A percentile compares a stretch with the other conserved stretches of the same genome.
These are phyloP conservation scores for Huntiella savannae DNA, from an alignment of 2,329 filamentous ascomycete species.

Conservation along the genomic window DNA sequence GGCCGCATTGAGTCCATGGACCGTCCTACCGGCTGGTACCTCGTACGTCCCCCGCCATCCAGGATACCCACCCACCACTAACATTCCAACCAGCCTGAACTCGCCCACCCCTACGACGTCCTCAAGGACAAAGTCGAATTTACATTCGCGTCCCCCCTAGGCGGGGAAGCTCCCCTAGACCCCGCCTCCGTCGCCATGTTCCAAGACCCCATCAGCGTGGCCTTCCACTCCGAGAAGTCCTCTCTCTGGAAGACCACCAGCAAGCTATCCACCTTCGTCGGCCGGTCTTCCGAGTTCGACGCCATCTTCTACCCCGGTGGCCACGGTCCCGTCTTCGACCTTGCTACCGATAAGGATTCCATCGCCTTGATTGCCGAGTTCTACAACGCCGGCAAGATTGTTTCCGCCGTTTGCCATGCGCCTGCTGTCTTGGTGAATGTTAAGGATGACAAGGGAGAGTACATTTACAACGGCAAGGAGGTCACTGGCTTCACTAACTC, in stretches of 20 bases:
- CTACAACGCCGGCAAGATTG: constrained; percentile 37
- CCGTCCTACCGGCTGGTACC: constrained; percentile 49
- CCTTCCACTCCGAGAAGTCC: constrained; percentile 37
- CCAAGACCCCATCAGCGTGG: constrained; percentile 32
- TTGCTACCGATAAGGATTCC: constrained; percentile 35
- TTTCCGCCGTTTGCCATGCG: constrained; percentile 51
- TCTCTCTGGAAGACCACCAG: constrained; percentile 44
- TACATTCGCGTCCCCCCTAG: constrained; percentile 40
- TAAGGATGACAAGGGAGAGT: constrained; percentile 29
- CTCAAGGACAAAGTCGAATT: constrained; percentile 34
- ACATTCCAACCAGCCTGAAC: constrained; percentile 28
- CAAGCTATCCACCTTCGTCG: constrained; percentile 35
- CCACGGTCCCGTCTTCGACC: constrained; percentile 49
- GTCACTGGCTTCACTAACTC: constrained; percentile 46
- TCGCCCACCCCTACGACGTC: constrained; percentile 45
- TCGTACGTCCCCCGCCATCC: constrained; percentile 25
- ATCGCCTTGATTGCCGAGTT: constrained; percentile 44
- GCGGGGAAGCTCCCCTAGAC: constrained; percentile 43
- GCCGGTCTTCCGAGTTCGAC: constrained; percentile 40
- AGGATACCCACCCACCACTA: background rate
- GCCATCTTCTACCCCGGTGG: constrained; percentile 40
- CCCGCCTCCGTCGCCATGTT: constrained; percentile 35
- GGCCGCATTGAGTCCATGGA: constrained; percentile 26
- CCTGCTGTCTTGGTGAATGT: constrained; percentile 43
- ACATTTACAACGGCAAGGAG: constrained; percentile 34